These are phyloP conservation scores for Penicillium parvum DNA, from an alignment of 495 filamentous ascomycete genomes.

Conservation along the genomic window DNA sequence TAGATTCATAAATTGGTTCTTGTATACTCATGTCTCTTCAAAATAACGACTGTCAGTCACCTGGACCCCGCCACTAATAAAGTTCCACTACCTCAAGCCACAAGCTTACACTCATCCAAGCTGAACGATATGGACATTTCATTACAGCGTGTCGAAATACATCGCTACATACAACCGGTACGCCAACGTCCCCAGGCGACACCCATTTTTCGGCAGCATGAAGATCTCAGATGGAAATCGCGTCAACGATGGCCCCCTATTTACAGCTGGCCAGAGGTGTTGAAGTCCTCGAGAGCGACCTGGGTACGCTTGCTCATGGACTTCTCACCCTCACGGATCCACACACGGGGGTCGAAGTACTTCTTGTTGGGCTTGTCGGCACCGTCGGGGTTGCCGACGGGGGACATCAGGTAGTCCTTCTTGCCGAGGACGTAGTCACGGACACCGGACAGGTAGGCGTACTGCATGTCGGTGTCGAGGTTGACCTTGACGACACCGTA, in stretches of 20 bases:
- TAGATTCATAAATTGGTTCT: too few relatives aligned
- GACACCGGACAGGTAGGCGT: slow-evolving; percentile 81
- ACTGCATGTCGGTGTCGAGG: slow-evolving; percentile 71
- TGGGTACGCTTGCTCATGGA: slow-evolving; percentile 81
- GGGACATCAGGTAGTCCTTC: slow-evolving; percentile 83
- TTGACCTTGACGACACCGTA: slow-evolving; percentile 97
- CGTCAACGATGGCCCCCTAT: not conserved
- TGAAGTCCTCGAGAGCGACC: slow-evolving; percentile 86
- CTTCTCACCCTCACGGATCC: slow-evolving; percentile 94
- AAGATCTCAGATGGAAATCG: not conserved
- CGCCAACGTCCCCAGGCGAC: slow-evolving; percentile 23
- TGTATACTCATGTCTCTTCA: too few relatives aligned
- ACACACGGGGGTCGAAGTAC: slow-evolving; percentile 76
- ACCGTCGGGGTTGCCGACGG: slow-evolving; percentile 94
- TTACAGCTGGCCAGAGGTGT: slow-evolving; percentile 83
- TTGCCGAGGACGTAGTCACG: slow-evolving; percentile 90
- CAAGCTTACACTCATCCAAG: too few relatives aligned
- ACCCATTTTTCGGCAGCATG: slow-evolving; percentile 18
- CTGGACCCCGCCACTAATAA: not conserved
- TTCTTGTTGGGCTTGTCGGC: slow-evolving; percentile 99
- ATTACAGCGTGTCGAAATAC: slow-evolving; percentile 29
- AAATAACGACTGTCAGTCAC: too few relatives aligned
- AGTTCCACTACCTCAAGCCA: not conserved
- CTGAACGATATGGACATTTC: slow-evolving; percentile 20
- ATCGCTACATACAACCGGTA: slow-evolving; percentile 31